Evolutionary conservation across 2,329 filamentous ascomycete species (phyloP).

Genomic region (Arachnomyces sp.): DNA sequence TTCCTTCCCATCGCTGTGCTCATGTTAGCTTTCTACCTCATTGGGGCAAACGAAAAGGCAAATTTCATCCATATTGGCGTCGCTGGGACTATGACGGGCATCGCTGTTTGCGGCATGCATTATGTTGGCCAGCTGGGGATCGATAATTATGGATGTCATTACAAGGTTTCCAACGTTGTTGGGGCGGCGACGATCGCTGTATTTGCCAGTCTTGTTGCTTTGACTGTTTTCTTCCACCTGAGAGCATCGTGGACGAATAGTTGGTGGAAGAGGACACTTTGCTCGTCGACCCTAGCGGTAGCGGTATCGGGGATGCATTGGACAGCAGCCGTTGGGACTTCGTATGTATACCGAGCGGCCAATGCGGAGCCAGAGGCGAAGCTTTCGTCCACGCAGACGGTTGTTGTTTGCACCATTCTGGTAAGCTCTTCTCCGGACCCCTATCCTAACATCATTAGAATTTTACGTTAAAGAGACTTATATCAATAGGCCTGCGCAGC

Average conservation of each 20-base stretch:
- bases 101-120: slow-evolving; percentile 77
- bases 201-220: slow-evolving; percentile 60
- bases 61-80: slow-evolving; percentile 52
- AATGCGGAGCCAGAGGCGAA: slow-evolving; percentile 32
- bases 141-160: slow-evolving; percentile 63
- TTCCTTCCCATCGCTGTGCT: slow-evolving; percentile 72
- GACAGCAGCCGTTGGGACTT: slow-evolving; percentile 65
- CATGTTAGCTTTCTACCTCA: slow-evolving; percentile 61
- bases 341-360: slow-evolving; percentile 52
- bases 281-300: slow-evolving; percentile 60
- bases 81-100: slow-evolving; percentile 63
- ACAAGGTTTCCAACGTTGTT: slow-evolving; percentile 53
- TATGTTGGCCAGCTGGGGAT: slow-evolving; percentile 82
- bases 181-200: slow-evolving; percentile 67
- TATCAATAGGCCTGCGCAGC: slow-evolving; percentile 51
- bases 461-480: slow-evolving; percentile 12
- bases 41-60: slow-evolving; percentile 53
- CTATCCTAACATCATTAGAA: not conserved
- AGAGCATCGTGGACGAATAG: slow-evolving; percentile 68
- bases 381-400: slow-evolving; percentile 55
- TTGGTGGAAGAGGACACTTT: slow-evolving; percentile 66
- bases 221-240: slow-evolving; percentile 71
- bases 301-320: slow-evolving; percentile 86
- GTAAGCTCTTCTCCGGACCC: slow-evolving; percentile 40
- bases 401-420: slow-evolving; percentile 66